Evolutionary conservation across 257 asterid species (phyloP), one percentile per base, ranked within the genome.

Genomic region (Primulina huaijiensis): DNA sequence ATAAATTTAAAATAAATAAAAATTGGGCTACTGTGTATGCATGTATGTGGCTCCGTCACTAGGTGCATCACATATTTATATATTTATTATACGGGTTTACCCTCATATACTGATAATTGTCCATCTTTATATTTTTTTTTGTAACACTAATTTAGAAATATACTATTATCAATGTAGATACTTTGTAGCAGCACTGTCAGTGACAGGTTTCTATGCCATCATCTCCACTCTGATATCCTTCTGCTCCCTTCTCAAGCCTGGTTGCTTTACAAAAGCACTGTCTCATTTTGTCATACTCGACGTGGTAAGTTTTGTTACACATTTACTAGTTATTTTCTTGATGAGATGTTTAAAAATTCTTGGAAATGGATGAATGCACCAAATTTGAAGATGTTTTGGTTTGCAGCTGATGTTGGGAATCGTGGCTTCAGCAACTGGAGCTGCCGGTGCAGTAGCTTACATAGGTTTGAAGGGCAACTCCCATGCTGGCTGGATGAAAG

Each of bases 361-460:
- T n/a, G 33, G 16, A 27, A 27, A 27, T 27, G 50, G 11, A 40
- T 33, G 29, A 29, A 29, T 31, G 50, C 23, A 16, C 35, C 10
- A 10, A 23, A 43, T 64, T 17, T 53, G 35, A 52, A 27, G 10
- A 62, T 56, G 55, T 65, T 34, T 20, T 20, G 70, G 20, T 37
- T 16, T 81, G 82, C 87, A 92, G 98, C 82, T 92, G 30, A 56
- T 90, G 72, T 55, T 92, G 53, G 98, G 98, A 34, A 84, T 88
- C 3, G 78, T 84, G 43, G 94, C 95, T 8, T 55, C 98, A 37
- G 98, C 97, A 37, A 81, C 86, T 0, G 97, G 98, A 65, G 62
- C 96, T 16, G 96, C 90, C 58, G 96, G 85, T n/a, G 94, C 80
- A 37, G 95, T 92, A n/a, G 89, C 67, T 12, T 90, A 92, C 79